These are phyloP conservation scores for Tolypocladium cylindrosporum DNA, from an alignment of 2,329 filamentous ascomycete species.

Conservation along the genomic window DNA sequence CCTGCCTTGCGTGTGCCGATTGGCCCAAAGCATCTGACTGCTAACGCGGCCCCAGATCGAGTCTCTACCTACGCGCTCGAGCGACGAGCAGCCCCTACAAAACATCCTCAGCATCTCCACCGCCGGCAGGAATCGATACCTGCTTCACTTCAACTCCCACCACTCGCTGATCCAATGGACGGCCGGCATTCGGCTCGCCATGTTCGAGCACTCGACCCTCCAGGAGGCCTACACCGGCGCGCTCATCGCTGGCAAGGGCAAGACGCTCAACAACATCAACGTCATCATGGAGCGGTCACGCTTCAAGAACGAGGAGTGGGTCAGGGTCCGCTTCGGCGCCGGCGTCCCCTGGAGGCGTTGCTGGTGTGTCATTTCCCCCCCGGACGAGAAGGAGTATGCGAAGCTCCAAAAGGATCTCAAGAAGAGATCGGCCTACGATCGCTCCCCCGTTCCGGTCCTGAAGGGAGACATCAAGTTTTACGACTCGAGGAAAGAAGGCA, in stretches of 20 bases:
- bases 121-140: conserved; percentile 87
- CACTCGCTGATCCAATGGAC: conserved; percentile 95
- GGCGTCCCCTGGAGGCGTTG: conserved; percentile 93
- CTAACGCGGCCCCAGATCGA: conserved; percentile 52
- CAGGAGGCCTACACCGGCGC: conserved; percentile 97
- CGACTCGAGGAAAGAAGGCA: conserved; percentile 61
- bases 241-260: conserved; percentile 89
- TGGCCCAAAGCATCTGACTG: not conserved
- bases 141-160: conserved; percentile 92
- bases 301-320: conserved; percentile 82
- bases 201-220: conserved; percentile 86
- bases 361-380: conserved; percentile 90
- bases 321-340: conserved; percentile 86
- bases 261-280: conserved; percentile 79
- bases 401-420: conserved; percentile 78
- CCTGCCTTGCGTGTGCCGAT: not conserved
- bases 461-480: conserved; percentile 95
- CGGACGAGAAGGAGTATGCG: conserved; percentile 83
- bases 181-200: conserved; percentile 81
- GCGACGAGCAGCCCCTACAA: conserved; percentile 69
- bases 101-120: conserved; percentile 96
- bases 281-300: conserved; percentile 74
- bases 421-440: conserved; percentile 73
- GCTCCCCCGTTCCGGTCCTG: conserved; percentile 52
- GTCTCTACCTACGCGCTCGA: conserved; percentile 74